Conservation (phyloP, 768 basidiomycete genomes). For the Lepiota brunneoincarnata region DNA sequence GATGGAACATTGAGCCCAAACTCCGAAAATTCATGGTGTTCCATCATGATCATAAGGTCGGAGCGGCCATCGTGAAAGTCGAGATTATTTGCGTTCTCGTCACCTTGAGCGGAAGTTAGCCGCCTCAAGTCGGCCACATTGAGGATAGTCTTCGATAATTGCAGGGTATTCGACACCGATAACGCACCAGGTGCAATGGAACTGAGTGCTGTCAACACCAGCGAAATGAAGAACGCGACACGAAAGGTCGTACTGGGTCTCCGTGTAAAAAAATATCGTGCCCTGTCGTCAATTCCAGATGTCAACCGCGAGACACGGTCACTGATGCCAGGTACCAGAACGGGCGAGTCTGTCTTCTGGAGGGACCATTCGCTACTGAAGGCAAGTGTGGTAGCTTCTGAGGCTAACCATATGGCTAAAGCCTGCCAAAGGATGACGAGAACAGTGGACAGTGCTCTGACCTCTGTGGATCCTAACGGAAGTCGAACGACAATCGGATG, state of each 20-base stretch:
- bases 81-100: neutral
- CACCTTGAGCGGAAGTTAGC: neutral
- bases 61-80: neutral
- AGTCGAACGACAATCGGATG: neutral
- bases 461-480: neutral
- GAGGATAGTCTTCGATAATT: neutral
- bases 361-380: conserved; percentile 3
- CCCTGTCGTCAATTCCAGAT: neutral
- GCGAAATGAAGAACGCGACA: neutral
- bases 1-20: neutral
- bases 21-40: neutral
- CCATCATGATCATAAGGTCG: neutral
- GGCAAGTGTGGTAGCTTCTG: neutral
- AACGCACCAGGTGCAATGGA: neutral
- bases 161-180: neutral
- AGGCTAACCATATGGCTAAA: neutral
- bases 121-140: neutral
- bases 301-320: neutral
- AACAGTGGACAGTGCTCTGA: neutral
- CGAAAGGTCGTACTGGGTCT: neutral
- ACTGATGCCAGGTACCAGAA: neutral
- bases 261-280: neutral
- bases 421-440: conserved; percentile 1
- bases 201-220: neutral
- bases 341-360: neutral